A percentile compares a stretch with the other conserved stretches of the same genome.
Conservation (phyloP, 257 asterid species). For the Perilla frutescens region DNA sequence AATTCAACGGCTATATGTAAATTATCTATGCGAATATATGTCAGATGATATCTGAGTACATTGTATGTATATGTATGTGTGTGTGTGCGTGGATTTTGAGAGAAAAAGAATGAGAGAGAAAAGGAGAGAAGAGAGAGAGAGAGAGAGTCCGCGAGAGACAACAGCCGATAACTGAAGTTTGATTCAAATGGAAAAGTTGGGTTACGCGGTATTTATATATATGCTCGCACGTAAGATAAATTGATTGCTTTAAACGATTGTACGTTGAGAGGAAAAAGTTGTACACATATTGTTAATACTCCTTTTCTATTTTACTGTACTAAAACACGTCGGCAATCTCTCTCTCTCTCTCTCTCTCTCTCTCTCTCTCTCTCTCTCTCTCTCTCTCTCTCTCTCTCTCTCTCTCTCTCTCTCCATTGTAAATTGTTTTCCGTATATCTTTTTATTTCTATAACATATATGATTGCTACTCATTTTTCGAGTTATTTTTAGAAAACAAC, state of each 20-base stretch:
- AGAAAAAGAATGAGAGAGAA: constrained; percentile 33
- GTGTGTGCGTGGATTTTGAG: constrained; percentile 38
- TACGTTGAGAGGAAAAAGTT: background rate
- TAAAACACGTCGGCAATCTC: background rate
- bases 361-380: no score
- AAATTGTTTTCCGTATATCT: no score
- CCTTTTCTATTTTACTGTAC: background rate
- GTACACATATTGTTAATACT: background rate
- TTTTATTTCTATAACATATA: no score
- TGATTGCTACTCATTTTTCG: no score
- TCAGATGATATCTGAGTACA: constrained; percentile 17
- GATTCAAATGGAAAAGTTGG: constrained; percentile 25
- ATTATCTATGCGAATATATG: constrained; percentile 4
- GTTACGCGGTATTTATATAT: background rate
- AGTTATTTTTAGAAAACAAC: no score
- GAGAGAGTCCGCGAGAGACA: constrained; percentile 29
- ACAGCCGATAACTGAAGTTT: constrained; percentile 30
- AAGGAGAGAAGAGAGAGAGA: constrained; percentile 2
- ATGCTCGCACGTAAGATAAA: constrained; percentile 7
- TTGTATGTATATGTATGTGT: background rate
- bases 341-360: background rate
- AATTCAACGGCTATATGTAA: constrained; percentile 39
- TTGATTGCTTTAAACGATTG: constrained; percentile 18
- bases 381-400: background rate
- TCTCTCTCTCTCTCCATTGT: no score